A percentile compares a stretch with the other conserved stretches of the same genome.
phyloP scores from a whole-genome alignment of 306 rosid genomes.

The Prunus dulcis region DNA sequence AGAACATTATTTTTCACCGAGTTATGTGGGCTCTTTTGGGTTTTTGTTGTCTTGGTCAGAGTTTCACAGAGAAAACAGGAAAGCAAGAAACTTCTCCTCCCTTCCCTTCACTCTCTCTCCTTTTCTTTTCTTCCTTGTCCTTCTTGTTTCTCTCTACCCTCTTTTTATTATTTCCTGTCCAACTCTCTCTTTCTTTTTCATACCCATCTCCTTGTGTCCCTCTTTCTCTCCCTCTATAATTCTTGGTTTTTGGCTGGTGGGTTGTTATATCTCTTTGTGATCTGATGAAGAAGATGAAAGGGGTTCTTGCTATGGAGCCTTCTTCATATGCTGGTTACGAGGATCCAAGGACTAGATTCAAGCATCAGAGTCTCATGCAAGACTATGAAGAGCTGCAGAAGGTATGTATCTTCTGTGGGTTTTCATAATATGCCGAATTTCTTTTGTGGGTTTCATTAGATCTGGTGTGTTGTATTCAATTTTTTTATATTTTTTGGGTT shows the following conservation, averaged over 20 bases:
- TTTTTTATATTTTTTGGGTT: constrained; percentile 6
- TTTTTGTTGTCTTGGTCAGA: constrained; percentile 85
- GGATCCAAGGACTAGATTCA: constrained; percentile 55
- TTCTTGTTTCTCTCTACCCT: constrained; percentile 20
- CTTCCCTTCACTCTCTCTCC: constrained; percentile 20
- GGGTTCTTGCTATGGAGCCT: constrained; percentile 40
- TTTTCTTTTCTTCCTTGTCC: constrained; percentile 10
- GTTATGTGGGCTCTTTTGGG: constrained; percentile 98
- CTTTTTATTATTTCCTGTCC: constrained; percentile 22
- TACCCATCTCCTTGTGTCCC: constrained; percentile 21
- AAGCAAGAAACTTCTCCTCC: constrained; percentile 57
- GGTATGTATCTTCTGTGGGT: constrained; percentile 41
- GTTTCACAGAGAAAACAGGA: constrained; percentile 91
- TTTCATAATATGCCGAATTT: constrained; percentile 13
- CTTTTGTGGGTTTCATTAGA: constrained; percentile 33
- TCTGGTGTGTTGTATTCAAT: constrained; percentile 35
- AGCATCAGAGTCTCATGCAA: constrained; percentile 81
- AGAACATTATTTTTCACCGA: constrained; percentile 80
- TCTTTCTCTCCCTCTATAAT: background rate
- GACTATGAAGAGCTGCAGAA: constrained; percentile 71
- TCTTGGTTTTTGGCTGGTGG: constrained; percentile 23
- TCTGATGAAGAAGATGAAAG: constrained; percentile 88
- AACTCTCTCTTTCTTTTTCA: constrained; percentile 24
- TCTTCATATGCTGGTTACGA: constrained; percentile 35
- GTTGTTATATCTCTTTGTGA: constrained; percentile 25